phyloP scores from a whole-genome alignment of 768 basidiomycete species.

The Paxillus ammoniavirescens region DNA sequence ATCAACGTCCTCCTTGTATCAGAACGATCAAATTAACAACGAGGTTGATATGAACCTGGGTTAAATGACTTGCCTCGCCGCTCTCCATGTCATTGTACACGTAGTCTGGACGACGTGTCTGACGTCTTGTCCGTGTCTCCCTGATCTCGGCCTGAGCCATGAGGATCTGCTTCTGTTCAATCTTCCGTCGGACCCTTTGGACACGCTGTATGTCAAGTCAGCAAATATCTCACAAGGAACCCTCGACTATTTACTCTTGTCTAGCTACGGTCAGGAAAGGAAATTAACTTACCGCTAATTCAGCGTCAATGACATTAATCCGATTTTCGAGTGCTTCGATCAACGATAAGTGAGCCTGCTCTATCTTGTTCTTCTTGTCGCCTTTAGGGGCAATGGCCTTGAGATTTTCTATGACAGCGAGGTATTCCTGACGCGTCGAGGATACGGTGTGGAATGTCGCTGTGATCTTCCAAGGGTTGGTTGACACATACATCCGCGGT shows the following conservation, averaged over 20 bases:
- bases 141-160: constrained; percentile 76
- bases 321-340: constrained; percentile 63
- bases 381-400: constrained; percentile 48
- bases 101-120: constrained; percentile 75
- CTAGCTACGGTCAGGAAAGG: constrained; percentile 10
- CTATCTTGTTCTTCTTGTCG: constrained; percentile 55
- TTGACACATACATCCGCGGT: constrained; percentile 78
- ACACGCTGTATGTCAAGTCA: constrained; percentile 54
- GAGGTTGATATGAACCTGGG: constrained; percentile 18
- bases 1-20: constrained; percentile 53
- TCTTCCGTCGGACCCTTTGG: constrained; percentile 64
- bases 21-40: constrained; percentile 17
- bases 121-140: constrained; percentile 74
- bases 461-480: constrained; percentile 88
- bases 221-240: constrained; percentile 17
- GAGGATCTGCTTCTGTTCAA: constrained; percentile 62
- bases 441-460: constrained; percentile 72
- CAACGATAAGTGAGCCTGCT: constrained; percentile 59
- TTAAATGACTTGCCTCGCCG: constrained; percentile 44
- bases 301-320: constrained; percentile 63
- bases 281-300: constrained; percentile 59
- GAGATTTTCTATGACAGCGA: constrained; percentile 59
- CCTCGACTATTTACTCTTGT: constrained; percentile 7
- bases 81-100: constrained; percentile 71
- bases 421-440: constrained; percentile 72